Evolutionary conservation across 257 asterid species (phyloP).

Genomic region (Parsonsia alboflavescens): DNA sequence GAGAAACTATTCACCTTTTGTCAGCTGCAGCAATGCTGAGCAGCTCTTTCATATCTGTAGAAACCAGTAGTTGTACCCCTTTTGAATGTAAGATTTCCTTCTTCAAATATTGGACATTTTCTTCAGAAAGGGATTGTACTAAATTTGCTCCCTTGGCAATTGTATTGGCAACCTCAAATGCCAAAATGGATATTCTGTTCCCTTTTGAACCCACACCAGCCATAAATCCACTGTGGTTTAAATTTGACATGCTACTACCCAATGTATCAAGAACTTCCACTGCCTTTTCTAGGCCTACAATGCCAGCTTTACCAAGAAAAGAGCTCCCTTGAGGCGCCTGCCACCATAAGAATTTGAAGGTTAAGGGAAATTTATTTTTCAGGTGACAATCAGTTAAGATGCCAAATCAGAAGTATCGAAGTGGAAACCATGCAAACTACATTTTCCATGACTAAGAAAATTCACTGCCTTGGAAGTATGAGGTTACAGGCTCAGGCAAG

Average conservation of each 20-base stretch:
- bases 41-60: conserved; percentile 81
- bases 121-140: conserved; percentile 80
- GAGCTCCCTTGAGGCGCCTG: conserved; percentile 78
- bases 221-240: conserved; percentile 81
- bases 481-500: not conserved
- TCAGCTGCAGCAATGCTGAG: conserved; percentile 91
- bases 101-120: conserved; percentile 57
- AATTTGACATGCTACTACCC: conserved; percentile 97
- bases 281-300: conserved; percentile 82
- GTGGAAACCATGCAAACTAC: not conserved
- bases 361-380: not conserved
- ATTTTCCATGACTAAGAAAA: not conserved
- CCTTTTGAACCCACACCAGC: conserved; percentile 70
- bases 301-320: conserved; percentile 95
- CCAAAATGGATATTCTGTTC: conserved; percentile 64
- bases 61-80: conserved; percentile 73
- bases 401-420: not conserved
- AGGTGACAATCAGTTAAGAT: not conserved
- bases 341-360: conserved; percentile 25
- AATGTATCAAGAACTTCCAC: conserved; percentile 93
- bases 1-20: conserved; percentile 54
- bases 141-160: conserved; percentile 81
- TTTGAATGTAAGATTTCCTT: conserved; percentile 80
- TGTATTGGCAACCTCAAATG: conserved; percentile 97
- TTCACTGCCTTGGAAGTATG: conserved; percentile 3